phyloP scores from a whole-genome alignment of 352 stramenopile species.

The Phytophthora pini region DNA sequence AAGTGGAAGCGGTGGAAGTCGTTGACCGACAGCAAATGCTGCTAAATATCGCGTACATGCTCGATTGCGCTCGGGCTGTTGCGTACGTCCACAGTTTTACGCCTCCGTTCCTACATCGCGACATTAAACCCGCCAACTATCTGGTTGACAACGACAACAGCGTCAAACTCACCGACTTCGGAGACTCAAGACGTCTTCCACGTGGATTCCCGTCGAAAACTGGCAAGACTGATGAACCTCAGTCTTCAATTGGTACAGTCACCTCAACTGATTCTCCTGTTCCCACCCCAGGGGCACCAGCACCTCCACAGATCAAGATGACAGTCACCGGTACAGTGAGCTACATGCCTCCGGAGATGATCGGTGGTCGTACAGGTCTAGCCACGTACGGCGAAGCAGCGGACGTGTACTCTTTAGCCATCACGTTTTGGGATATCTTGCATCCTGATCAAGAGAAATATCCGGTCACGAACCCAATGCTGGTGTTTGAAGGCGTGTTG shows the following conservation, averaged over 20 bases:
- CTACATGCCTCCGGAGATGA: constrained; percentile 84
- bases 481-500: constrained; percentile 59
- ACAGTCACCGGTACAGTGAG: constrained; percentile 72
- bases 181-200: constrained; percentile 61
- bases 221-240: constrained; percentile 12
- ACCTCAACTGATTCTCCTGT: constrained; percentile 13
- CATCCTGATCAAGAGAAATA: constrained; percentile 62
- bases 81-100: constrained; percentile 75
- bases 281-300: constrained; percentile 2
- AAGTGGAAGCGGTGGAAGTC: constrained; percentile 3
- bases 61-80: constrained; percentile 61
- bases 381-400: constrained; percentile 67
- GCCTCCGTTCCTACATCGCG: constrained; percentile 66
- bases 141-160: constrained; percentile 57
- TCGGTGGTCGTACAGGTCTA: constrained; percentile 50
- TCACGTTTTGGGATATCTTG: constrained; percentile 82
- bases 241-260: constrained; percentile 21
- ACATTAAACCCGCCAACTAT: constrained; percentile 76
- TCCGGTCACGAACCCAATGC: constrained; percentile 43
- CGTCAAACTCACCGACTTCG: constrained; percentile 77
- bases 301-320: constrained; percentile 49
- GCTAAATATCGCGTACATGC: constrained; percentile 65
- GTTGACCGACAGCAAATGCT: constrained; percentile 47
- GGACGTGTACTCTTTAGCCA: constrained; percentile 74
- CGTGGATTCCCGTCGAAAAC: constrained; percentile 8